Conservation (phyloP, 1,284 basidiomycete species). For the Athelia psychrophila region DNA sequence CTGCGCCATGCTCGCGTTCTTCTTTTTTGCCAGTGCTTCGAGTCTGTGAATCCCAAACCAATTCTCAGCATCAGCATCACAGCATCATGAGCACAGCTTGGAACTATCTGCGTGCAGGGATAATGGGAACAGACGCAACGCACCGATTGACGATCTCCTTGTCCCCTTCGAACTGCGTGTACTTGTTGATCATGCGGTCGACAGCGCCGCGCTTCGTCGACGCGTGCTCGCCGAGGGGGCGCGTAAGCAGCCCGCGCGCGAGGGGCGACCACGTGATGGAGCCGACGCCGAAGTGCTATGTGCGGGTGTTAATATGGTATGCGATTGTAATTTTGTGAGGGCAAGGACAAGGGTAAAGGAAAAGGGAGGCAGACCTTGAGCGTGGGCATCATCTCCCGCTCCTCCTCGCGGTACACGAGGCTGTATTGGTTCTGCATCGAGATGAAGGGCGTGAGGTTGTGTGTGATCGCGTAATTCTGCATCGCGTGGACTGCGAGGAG, state of each 20-base stretch:
- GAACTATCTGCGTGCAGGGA: no score
- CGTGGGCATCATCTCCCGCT: conserved; percentile 43
- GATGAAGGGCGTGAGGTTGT: conserved; percentile 43
- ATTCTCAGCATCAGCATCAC: not conserved
- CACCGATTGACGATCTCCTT: not conserved
- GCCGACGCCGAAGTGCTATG: conserved; percentile 17
- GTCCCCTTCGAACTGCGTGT: not conserved
- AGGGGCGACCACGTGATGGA: conserved; percentile 29
- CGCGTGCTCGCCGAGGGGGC: conserved; percentile 8
- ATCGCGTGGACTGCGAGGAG: conserved; percentile 14
- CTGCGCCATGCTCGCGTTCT: conserved; percentile 46
- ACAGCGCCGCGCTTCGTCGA: not conserved
- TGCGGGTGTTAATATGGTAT: not conserved
- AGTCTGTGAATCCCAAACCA: conserved; percentile 23
- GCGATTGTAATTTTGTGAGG: not conserved
- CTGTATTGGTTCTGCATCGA: conserved; percentile 47
- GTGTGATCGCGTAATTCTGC: conserved; percentile 21
- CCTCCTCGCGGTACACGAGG: conserved; percentile 42
- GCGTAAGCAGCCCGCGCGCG: conserved; percentile 26
- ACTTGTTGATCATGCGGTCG: not conserved
- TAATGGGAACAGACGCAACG: not conserved
- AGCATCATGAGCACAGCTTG: no score
- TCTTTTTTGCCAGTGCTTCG: conserved; percentile 42
- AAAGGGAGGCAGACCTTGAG: conserved; percentile 18
- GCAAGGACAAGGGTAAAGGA: conserved; percentile 4